Base-by-base conservation (phyloP, 441 rosid genomes). In the Arabidopsis hybrid region DNA sequence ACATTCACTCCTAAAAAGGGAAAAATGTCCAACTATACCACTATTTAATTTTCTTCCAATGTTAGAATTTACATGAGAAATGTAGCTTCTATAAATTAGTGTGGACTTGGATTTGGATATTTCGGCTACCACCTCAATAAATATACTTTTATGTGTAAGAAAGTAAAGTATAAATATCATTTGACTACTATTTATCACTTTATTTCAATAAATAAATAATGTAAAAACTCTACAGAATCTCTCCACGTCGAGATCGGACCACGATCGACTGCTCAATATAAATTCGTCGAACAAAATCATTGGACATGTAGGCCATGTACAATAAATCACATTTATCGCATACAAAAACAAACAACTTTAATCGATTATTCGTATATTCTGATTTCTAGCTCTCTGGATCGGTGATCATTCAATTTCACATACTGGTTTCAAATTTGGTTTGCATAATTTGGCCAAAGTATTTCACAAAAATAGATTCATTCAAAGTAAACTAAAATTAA, bases 281-380 rank as follows among this genome's bases (percentile, higher is more conserved):
- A 51, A 68, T 67, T 75, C 50, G 74, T n/a, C 65, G 16, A 46
- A 53, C 65, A 42, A 62, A 55, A 62, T 75, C 40, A 36, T 53
- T 61, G 42, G 51, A 61, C 70, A 62, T 75, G 79, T 75, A 68
- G 79, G 70, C 70, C 79, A 68, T 61, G 14, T 53, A 6, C 70
- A 51, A 42, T 74, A 18, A 67, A 40, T 51, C 32, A 40, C 73
- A 68, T 45, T 36, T 34, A 52, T 61, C 42, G 34, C 64, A 6
- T 4, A 47, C 17, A 60, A 49, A 50, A 61, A 51, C 10, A 17
- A 66, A 29, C 67, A 47, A 2, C 14, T 57, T 47, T 56, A n/a
- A 43, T 55, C 14, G 7, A 46, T 45, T 17, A 42, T 52, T 10
- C 16, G 46, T 61, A 8, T 21, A 18, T 53, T 18, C 13, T 36